Evolutionary conservation across 805 yeast genomes (phyloP), one percentile per base, ranked within the genome.

Genomic region (Ogataea wickerhamii): DNA sequence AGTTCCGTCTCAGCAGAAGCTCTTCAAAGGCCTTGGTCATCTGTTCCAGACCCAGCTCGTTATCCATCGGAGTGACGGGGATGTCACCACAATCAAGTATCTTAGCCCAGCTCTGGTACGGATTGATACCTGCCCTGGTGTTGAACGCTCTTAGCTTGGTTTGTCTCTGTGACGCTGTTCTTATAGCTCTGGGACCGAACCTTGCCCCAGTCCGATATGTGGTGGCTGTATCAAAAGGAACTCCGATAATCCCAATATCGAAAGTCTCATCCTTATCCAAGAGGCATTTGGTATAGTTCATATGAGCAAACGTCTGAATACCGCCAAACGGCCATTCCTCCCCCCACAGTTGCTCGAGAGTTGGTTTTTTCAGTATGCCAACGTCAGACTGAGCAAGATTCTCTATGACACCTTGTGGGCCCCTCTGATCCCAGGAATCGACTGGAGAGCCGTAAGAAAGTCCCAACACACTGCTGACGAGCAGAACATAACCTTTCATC

Each of bases 181-280:
- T 63, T 35, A 82, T 79, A 10, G 84, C 82, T 35, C 79, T 61
- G 3, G 91, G 95, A 2, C 95, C 95, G 60, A 85, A 85, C 37
- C 95, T 63, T 2, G 94, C 89, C 5, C 95, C 94, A 0, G 89
- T 74, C 35, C 94, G 69, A 58, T 78, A 85, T 1, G 88, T 73
- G 0, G 80, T 80, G 0, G 91, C 91, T 5, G 93, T 85, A 53
- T 85, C 95, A 50, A 85, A 86, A 0, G 94, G 94, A 2, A 82
- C 81, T 4, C 95, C 95, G 39, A 85, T 69, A 11, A 86, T 47
- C 0, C 80, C 95, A 34, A 86, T 72, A 49, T 86, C 95, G 48
- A 70, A 87, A 2, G 64, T 51, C 6, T 56, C 44, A 4, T 70
- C 66, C 29, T 73, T 58, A 28, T 75, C 20, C 3, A 72, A 32